Evolutionary conservation across 2,329 filamentous ascomycete species (phyloP).

Genomic region (Aspergillus spinulosporus): DNA sequence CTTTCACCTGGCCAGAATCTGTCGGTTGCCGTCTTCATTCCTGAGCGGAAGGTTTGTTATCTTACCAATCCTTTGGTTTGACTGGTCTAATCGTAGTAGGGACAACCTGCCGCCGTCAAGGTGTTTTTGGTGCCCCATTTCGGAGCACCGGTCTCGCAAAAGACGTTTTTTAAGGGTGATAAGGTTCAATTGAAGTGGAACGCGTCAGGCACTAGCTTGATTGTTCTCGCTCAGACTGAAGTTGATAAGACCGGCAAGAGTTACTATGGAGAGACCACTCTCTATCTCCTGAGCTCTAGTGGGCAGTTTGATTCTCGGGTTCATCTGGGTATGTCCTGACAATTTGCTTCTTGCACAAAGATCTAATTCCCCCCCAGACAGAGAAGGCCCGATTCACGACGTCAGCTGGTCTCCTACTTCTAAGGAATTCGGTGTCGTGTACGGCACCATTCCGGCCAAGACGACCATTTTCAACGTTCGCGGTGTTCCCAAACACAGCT

Average conservation of each 20-base stretch:
- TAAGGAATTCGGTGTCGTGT: conserved; percentile 95
- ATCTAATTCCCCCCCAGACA: conserved; percentile 58
- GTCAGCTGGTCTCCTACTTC: conserved; percentile 98
- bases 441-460: conserved; percentile 99
- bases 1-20: conserved; percentile 86
- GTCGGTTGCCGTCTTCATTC: conserved; percentile 90
- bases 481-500: conserved; percentile 78
- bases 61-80: background rate
- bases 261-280: conserved; percentile 97
- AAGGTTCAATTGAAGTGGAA: conserved; percentile 99
- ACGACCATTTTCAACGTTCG: conserved; percentile 95
- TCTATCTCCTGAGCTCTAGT: conserved; percentile 90
- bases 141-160: conserved; percentile 79
- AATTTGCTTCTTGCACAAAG: background rate
- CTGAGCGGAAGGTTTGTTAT: conserved; percentile 79
- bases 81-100: conserved; percentile 52
- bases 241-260: conserved; percentile 98
- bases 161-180: conserved; percentile 99
- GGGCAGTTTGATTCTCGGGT: conserved; percentile 91
- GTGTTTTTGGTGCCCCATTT: conserved; percentile 93
- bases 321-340: conserved; percentile 59
- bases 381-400: conserved; percentile 96
- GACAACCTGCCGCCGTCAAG: conserved; percentile 89
- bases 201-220: conserved; percentile 80
- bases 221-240: conserved; percentile 95